Conservation (phyloP, 805 yeast species). For the Pichia membranifaciens region DNA sequence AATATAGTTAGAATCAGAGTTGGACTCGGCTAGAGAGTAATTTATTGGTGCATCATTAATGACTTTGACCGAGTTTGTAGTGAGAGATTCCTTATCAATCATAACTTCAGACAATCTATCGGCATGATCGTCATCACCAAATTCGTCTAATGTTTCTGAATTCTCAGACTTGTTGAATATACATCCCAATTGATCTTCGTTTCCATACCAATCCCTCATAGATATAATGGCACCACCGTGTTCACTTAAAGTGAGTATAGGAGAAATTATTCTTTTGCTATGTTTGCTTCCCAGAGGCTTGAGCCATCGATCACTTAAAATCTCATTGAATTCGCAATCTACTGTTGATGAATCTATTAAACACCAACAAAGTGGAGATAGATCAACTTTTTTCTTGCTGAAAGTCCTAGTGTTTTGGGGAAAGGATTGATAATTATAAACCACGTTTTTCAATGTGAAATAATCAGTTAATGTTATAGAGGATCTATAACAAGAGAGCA, state of each 20-base stretch:
- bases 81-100: conserved; percentile 66
- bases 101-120: conserved; percentile 57
- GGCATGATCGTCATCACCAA: conserved; percentile 18
- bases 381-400: conserved; percentile 69
- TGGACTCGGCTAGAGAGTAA: conserved; percentile 31
- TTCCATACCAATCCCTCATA: conserved; percentile 85
- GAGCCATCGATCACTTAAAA: conserved; percentile 83
- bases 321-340: conserved; percentile 88
- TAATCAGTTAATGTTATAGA: conserved; percentile 80
- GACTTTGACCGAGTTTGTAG: conserved; percentile 66
- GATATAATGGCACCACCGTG: conserved; percentile 96
- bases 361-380: conserved; percentile 82
- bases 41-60: conserved; percentile 53
- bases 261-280: conserved; percentile 75
- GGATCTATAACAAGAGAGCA: conserved; percentile 64
- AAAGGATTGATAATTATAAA: conserved; percentile 84
- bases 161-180: conserved; percentile 33
- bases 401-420: conserved; percentile 81
- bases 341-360: conserved; percentile 81
- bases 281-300: conserved; percentile 81
- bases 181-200: conserved; percentile 56
- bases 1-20: conserved; percentile 35
- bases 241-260: conserved; percentile 81
- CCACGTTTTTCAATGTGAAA: conserved; percentile 81
- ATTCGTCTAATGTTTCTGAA: conserved; percentile 16